Evolutionary conservation across 176 grass and related monocot genomes (phyloP).

Genomic region (Pontederia crassipes): DNA sequence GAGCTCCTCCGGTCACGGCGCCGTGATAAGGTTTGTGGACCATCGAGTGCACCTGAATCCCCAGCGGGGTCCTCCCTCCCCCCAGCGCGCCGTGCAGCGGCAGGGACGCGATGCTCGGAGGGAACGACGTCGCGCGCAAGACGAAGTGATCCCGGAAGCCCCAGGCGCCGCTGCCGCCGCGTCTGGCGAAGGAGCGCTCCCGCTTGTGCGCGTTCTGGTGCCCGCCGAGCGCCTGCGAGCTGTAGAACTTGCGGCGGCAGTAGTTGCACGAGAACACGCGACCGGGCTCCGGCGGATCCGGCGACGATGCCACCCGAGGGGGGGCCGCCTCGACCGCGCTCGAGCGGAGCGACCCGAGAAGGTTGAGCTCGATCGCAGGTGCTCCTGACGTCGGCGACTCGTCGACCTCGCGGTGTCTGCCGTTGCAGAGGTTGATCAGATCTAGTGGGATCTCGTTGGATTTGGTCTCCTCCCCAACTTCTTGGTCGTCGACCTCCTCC

Average conservation of each 20-base stretch:
- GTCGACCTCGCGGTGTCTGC: neutral
- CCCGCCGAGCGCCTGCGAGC: constrained; percentile 76
- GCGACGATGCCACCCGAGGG: neutral
- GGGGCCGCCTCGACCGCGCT: neutral
- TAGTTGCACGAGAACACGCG: constrained; percentile 72
- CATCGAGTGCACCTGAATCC: too few relatives aligned
- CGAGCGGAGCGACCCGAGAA: neutral
- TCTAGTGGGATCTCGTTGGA: neutral
- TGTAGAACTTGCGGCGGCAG: constrained; percentile 64
- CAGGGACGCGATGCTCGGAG: too few relatives aligned
- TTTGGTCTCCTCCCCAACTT: neutral
- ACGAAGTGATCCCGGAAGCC: too few relatives aligned
- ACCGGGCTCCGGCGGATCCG: neutral
- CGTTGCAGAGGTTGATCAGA: neutral
- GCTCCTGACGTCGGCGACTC: neutral
- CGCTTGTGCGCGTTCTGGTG: constrained; percentile 98
- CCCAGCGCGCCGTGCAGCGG: too few relatives aligned
- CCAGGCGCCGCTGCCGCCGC: constrained; percentile 17
- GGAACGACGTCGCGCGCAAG: too few relatives aligned
- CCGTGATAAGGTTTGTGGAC: too few relatives aligned
- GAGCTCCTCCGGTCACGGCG: too few relatives aligned
- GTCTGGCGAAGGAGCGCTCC: constrained; percentile 75
- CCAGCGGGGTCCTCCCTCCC: too few relatives aligned
- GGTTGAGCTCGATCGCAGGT: neutral
- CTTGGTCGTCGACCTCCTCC: neutral